Conservation (phyloP, 2,329 filamentous ascomycete genomes). For the Ceratocystis harringtonii region DNA sequence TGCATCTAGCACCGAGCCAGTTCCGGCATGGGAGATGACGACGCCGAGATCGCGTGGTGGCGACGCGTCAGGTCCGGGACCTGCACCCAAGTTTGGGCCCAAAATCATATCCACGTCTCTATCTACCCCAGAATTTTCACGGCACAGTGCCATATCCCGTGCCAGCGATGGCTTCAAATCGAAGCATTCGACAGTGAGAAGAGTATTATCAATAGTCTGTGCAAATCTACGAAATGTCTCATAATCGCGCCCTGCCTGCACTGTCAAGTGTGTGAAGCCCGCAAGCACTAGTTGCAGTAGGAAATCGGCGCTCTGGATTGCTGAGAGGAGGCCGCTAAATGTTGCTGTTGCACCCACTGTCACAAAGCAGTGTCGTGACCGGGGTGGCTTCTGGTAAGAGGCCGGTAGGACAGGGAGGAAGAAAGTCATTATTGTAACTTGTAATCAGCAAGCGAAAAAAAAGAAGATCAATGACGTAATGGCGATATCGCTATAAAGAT, state of each 20-base stretch:
- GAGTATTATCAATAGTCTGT: conserved; percentile 18
- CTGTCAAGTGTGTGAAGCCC: conserved; percentile 54
- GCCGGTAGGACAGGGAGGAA: conserved; percentile 17
- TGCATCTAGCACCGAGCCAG: conserved; percentile 76
- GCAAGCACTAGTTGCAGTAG: conserved; percentile 41
- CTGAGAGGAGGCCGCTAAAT: conserved; percentile 56
- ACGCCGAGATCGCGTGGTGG: conserved; percentile 43
- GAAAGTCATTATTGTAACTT: conserved; percentile 10
- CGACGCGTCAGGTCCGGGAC: conserved; percentile 24
- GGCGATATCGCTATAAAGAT: background rate
- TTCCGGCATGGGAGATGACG: conserved; percentile 81
- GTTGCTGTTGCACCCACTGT: conserved; percentile 85
- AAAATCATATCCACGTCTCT: background rate
- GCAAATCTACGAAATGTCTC: conserved; percentile 32
- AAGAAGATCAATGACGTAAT: background rate
- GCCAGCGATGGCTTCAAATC: conserved; percentile 12
- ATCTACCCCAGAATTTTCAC: background rate
- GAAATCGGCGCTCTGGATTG: conserved; percentile 48
- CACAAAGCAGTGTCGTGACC: conserved; percentile 49
- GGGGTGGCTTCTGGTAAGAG: conserved; percentile 7
- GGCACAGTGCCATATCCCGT: conserved; percentile 14
- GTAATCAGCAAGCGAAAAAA: background rate
- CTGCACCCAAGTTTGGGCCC: background rate
- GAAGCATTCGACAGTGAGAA: conserved; percentile 23
- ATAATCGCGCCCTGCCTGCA: conserved; percentile 69